phyloP scores from a whole-genome alignment of 2,329 filamentous ascomycete genomes.

The Penicillium sp. region DNA sequence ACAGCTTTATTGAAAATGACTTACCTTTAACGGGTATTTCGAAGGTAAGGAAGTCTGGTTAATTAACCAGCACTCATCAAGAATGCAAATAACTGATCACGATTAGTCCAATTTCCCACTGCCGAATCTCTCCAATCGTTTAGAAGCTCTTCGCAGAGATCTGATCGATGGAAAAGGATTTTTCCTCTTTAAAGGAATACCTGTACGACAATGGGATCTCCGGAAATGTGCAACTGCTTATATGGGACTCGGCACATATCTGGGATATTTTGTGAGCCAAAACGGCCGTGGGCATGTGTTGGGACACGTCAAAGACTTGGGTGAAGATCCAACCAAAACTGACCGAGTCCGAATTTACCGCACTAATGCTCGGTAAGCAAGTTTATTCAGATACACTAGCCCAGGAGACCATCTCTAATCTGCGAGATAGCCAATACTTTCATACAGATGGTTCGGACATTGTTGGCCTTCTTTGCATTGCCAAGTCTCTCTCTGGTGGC shows the following conservation, averaged over 20 bases:
- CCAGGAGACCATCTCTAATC: background rate
- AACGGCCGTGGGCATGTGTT: constrained; percentile 82
- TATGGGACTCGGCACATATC: constrained; percentile 80
- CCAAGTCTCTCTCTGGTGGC: constrained; percentile 76
- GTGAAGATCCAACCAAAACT: constrained; percentile 76
- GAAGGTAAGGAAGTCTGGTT: constrained; percentile 43
- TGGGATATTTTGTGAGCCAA: constrained; percentile 83
- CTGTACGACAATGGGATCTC: constrained; percentile 71
- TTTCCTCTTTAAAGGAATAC: constrained; percentile 82
- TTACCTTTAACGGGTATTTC: constrained; percentile 71
- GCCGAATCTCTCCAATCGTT: constrained; percentile 57
- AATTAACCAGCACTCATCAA: background rate
- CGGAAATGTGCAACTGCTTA: constrained; percentile 80
- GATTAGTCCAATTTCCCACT: constrained; percentile 59
- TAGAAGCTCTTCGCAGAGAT: constrained; percentile 62
- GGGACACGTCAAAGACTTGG: constrained; percentile 84
- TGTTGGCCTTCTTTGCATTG: constrained; percentile 78
- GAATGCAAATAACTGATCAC: background rate
- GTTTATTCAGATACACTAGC: background rate
- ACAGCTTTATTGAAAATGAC: constrained; percentile 66
- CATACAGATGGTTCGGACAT: constrained; percentile 81
- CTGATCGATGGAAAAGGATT: constrained; percentile 84
- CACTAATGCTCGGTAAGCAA: constrained; percentile 69
- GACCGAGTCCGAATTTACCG: constrained; percentile 86
- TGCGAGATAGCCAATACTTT: constrained; percentile 67